phyloP scores from a whole-genome alignment of 129 eudicot genomes.

The Heracleum sosnowskyi region DNA sequence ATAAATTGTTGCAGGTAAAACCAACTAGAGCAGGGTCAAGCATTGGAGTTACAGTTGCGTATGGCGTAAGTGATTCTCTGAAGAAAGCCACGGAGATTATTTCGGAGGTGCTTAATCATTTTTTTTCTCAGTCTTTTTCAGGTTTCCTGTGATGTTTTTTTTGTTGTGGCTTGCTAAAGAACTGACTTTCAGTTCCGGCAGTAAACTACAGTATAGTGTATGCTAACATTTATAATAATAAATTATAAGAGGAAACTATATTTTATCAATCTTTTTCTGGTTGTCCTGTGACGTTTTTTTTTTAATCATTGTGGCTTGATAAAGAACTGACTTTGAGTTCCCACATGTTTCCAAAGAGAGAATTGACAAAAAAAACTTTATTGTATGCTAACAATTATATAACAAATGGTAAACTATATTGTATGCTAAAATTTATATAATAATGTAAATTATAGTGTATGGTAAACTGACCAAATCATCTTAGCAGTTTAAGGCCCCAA shows the following conservation, averaged over 20 bases:
- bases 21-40: slow-evolving; percentile 97
- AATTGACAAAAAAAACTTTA: background rate
- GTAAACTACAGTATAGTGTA: background rate
- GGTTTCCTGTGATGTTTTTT: slow-evolving; percentile 4
- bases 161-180: background rate
- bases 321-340: background rate
- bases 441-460: no score
- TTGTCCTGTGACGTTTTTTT: background rate
- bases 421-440: no score
- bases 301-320: background rate
- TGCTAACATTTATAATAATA: background rate
- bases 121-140: background rate
- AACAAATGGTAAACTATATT: no score
- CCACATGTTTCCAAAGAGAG: background rate
- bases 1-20: slow-evolving; percentile 53
- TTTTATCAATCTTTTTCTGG: slow-evolving; percentile 1
- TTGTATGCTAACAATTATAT: no score
- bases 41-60: slow-evolving; percentile 90
- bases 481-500: background rate
- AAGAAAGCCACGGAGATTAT: slow-evolving; percentile 53
- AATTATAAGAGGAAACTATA: background rate
- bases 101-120: slow-evolving; percentile 45
- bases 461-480: background rate
- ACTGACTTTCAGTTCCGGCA: background rate
- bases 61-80: slow-evolving; percentile 73